These are phyloP conservation scores for Gaeumannomyces tritici DNA, from an alignment of 2,329 filamentous ascomycete genomes.

Conservation along the genomic window DNA sequence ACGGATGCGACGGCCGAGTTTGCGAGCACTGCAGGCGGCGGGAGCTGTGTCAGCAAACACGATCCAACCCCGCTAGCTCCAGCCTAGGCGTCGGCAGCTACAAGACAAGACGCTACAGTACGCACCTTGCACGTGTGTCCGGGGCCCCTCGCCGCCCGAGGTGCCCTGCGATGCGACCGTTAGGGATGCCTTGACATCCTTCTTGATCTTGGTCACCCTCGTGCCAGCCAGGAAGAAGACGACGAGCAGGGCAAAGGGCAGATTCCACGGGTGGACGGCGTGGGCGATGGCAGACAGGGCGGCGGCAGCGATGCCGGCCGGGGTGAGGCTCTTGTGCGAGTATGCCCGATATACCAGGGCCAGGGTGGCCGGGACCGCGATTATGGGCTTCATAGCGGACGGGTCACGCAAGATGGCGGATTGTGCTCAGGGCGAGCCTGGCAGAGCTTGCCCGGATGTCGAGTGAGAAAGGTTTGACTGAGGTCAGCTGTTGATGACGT, in stretches of 20 bases:
- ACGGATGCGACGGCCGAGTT: conserved; percentile 76
- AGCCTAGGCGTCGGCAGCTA: too few relatives aligned
- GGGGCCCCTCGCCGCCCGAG: conserved; percentile 68
- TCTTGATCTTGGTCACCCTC: conserved; percentile 61
- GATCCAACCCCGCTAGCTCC: too few relatives aligned
- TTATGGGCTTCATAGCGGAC: conserved; percentile 42
- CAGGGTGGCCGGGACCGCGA: conserved; percentile 48
- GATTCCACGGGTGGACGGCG: conserved; percentile 83
- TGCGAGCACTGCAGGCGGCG: conserved; percentile 51
- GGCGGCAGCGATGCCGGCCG: conserved; percentile 63
- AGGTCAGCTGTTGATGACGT: background rate
- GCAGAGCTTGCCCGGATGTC: background rate
- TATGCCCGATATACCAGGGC: conserved; percentile 58
- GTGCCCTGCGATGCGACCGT: conserved; percentile 69
- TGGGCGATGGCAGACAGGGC: conserved; percentile 67
- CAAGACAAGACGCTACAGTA: too few relatives aligned
- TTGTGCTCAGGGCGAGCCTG: background rate
- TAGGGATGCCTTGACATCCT: conserved; percentile 71
- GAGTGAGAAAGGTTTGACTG: background rate
- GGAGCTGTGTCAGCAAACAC: background rate
- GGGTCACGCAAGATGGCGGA: background rate
- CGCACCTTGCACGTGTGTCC: conserved; percentile 70
- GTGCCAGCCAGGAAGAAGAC: conserved; percentile 86
- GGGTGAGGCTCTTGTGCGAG: conserved; percentile 69
- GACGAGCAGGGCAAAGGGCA: conserved; percentile 76